Conservation (phyloP, 2,329 filamentous ascomycete genomes). For the Whalleya microplaca region DNA sequence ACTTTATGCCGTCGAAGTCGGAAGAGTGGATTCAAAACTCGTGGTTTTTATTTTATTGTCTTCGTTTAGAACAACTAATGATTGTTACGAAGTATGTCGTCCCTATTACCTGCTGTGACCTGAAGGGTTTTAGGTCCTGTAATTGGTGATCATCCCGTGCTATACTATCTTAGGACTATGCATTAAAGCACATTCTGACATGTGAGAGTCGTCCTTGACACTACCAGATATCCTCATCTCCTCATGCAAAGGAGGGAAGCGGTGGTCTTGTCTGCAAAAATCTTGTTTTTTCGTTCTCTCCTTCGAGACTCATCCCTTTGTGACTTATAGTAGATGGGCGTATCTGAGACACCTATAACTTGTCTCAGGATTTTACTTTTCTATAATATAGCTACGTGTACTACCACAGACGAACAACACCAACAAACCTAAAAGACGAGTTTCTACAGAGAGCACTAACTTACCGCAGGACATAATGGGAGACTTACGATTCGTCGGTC, state of each 20-base stretch:
- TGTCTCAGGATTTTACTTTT: too few species aligned
- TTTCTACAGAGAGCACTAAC: not conserved
- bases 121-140: not conserved
- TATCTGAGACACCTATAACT: too few species aligned
- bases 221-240: not conserved
- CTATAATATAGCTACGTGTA: too few species aligned
- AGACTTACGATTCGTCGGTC: not conserved
- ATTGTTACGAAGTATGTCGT: too few species aligned
- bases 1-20: too few species aligned
- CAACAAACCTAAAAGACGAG: not conserved
- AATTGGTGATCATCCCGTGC: not conserved
- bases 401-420: not conserved
- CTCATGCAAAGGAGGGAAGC: not conserved
- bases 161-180: not conserved
- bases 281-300: not conserved
- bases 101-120: not conserved
- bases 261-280: not conserved
- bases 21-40: too few species aligned
- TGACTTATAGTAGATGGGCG: too few species aligned
- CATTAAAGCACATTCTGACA: too few species aligned
- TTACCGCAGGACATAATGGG: not conserved
- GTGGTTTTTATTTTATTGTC: too few species aligned
- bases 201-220: not conserved
- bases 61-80: not conserved
- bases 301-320: too few species aligned